Percentiles rank a stretch among this genome's conserved stretches.
Conservation (phyloP, 2,329 filamentous ascomycete genomes). For the Pestalotiopsis sp. region DNA sequence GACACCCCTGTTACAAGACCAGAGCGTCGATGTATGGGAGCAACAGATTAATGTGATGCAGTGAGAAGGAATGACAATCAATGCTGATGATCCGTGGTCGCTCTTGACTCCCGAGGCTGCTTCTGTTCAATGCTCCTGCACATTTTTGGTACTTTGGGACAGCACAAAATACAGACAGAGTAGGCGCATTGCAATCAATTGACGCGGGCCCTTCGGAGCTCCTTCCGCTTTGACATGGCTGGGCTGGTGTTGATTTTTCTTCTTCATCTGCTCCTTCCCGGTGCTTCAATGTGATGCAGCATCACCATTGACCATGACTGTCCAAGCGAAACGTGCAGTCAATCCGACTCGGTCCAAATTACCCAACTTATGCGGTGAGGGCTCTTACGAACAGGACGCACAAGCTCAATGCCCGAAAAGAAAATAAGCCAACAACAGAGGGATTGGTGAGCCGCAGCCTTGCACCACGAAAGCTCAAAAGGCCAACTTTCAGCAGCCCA, state of each 20-base stretch:
- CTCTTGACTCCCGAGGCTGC: background rate
- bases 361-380: background rate
- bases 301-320: background rate
- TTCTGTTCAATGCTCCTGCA: background rate
- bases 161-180: background rate
- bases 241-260: background rate
- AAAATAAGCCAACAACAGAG: background rate
- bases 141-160: background rate
- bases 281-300: background rate
- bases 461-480: background rate
- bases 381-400: background rate
- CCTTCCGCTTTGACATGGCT: background rate
- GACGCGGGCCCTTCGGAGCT: background rate
- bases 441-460: background rate
- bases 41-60: background rate
- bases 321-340: background rate
- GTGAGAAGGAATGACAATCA: background rate
- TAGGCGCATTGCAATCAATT: background rate
- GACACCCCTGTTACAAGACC: background rate
- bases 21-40: background rate
- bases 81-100: no score
- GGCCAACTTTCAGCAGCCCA: background rate
- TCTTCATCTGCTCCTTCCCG: background rate
- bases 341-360: background rate
- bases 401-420: background rate